These are phyloP conservation scores for Xylaria flabelliformis DNA, from an alignment of 495 filamentous ascomycete genomes.

Conservation along the genomic window DNA sequence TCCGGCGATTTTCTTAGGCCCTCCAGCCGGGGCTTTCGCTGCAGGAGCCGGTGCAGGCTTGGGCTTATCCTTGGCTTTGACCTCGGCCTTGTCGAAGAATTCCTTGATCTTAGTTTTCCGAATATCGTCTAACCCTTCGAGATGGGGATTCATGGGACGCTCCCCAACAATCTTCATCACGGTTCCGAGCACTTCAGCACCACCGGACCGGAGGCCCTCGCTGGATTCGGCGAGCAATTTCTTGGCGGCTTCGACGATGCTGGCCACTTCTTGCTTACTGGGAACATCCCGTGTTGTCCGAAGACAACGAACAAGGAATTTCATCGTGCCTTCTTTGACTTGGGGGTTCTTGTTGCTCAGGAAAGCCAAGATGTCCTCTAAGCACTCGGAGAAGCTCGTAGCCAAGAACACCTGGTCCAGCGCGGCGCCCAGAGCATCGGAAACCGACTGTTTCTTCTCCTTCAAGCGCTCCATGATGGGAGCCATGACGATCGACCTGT, in stretches of 20 bases:
- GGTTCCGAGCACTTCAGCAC: constrained; percentile 90
- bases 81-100: constrained; percentile 87
- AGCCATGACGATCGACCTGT: constrained; percentile 76
- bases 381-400: constrained; percentile 78
- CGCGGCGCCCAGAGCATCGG: constrained; percentile 84
- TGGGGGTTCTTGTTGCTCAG: constrained; percentile 95
- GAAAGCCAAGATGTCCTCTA: constrained; percentile 87
- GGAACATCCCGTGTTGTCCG: constrained; percentile 84
- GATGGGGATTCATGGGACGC: constrained; percentile 89
- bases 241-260: constrained; percentile 83
- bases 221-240: constrained; percentile 89
- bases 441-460: constrained; percentile 91
- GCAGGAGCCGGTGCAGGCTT: constrained; percentile 78
- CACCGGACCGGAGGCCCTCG: constrained; percentile 82
- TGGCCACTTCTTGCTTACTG: constrained; percentile 78
- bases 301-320: constrained; percentile 87
- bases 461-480: constrained; percentile 95
- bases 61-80: constrained; percentile 96
- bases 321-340: constrained; percentile 92
- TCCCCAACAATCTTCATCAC: constrained; percentile 99
- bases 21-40: constrained; percentile 63
- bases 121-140: constrained; percentile 97
- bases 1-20: constrained; percentile 54
- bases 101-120: constrained; percentile 96
- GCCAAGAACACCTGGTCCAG: constrained; percentile 85